Evolutionary conservation across 805 yeast genomes (phyloP).

Genomic region (Wickerhamiella brachini): DNA sequence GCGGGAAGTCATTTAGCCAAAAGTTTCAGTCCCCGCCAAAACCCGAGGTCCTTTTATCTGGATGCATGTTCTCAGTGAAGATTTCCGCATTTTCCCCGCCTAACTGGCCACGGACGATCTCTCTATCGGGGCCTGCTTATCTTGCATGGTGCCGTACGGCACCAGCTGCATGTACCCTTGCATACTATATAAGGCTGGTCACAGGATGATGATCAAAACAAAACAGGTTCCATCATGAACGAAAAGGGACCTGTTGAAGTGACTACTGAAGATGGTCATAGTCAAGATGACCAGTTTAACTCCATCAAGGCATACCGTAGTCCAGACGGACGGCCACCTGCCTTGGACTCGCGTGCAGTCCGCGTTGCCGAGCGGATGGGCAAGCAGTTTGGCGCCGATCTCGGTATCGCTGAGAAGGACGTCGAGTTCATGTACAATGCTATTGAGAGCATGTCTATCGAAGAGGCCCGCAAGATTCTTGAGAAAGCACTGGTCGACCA

Average conservation of each 20-base stretch:
- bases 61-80: no score
- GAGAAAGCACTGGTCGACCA: constrained; percentile 30
- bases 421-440: constrained; percentile 1
- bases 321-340: not conserved
- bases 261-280: not conserved
- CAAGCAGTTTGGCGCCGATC: not conserved
- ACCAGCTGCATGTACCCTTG: not conserved
- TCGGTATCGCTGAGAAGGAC: not conserved
- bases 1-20: no score
- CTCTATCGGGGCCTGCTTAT: not conserved
- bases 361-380: not conserved
- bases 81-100: no score
- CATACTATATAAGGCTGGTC: not conserved
- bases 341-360: not conserved
- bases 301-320: not conserved
- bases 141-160: constrained; percentile 1
- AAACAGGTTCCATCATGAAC: not conserved
- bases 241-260: not conserved
- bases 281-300: not conserved
- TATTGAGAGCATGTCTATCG: constrained; percentile 7
- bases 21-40: no score
- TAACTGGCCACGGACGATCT: no score
- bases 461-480: constrained; percentile 31
- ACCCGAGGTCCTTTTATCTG: no score
- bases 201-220: no score